A percentile compares a stretch with the other conserved stretches of the same genome.
phyloP scores from a whole-genome alignment of 2,329 filamentous ascomycete genomes.

The Teratosphaeria epicoccoides region DNA sequence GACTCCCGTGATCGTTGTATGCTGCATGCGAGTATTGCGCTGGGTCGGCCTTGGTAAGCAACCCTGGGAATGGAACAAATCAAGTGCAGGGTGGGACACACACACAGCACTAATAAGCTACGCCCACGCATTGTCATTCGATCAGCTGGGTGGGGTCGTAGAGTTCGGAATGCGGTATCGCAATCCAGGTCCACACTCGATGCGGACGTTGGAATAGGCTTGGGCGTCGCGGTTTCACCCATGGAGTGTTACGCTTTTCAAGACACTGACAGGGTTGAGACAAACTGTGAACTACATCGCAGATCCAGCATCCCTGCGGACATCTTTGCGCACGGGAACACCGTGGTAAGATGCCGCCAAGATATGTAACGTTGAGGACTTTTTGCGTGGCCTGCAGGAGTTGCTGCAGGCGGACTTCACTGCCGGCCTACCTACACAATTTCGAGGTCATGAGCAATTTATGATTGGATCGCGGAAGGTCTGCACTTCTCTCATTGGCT shows the following conservation, averaged over 20 bases:
- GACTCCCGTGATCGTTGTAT: neutral
- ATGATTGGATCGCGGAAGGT: neutral
- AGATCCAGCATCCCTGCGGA: neutral
- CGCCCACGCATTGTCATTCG: neutral
- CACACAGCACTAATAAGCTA: neutral
- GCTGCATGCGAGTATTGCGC: neutral
- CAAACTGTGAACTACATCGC: neutral
- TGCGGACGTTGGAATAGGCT: neutral
- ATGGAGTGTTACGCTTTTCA: neutral
- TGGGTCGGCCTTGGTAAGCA: neutral
- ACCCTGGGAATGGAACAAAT: neutral
- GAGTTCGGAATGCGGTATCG: neutral
- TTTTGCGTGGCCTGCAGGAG: neutral
- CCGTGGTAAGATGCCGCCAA: neutral
- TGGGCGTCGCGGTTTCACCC: neutral
- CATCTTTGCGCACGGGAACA: neutral
- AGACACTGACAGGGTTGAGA: neutral
- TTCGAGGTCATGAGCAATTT: neutral
- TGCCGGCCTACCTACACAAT: neutral
- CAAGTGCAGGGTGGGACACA: neutral
- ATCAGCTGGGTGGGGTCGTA: neutral
- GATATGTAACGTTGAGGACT: neutral
- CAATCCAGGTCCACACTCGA: neutral
- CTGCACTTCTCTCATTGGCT: neutral
- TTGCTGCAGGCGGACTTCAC: neutral